These are phyloP conservation scores for Aspergillus persii DNA, from an alignment of 2,329 filamentous ascomycete genomes.

Conservation along the genomic window DNA sequence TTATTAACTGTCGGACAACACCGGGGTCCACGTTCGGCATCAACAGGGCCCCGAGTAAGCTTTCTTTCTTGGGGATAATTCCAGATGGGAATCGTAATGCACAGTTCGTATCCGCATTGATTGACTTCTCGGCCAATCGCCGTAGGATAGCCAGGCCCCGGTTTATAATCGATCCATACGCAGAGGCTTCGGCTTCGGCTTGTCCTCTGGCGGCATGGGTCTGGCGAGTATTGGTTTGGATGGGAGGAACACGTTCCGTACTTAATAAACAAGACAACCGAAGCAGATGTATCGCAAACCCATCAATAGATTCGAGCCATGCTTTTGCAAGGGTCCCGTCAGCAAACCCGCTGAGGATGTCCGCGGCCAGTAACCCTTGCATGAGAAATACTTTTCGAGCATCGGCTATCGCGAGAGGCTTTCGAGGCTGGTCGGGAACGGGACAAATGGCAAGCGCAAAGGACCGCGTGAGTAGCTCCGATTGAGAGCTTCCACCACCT, in stretches of 20 bases:
- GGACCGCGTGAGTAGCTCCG: conserved; percentile 79
- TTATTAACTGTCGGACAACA: conserved; percentile 66
- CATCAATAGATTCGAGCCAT: conserved; percentile 82
- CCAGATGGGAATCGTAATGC: conserved; percentile 55
- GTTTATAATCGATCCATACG: conserved; percentile 58
- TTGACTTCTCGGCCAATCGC: conserved; percentile 64
- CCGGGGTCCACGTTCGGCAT: conserved; percentile 63
- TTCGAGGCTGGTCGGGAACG: conserved; percentile 68
- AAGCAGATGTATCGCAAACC: conserved; percentile 77
- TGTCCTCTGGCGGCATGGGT: conserved; percentile 32
- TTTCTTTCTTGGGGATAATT: conserved; percentile 65
- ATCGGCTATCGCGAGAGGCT: conserved; percentile 68
- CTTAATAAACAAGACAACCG: conserved; percentile 72
- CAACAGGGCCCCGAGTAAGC: conserved; percentile 64
- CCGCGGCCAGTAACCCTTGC: conserved; percentile 86
- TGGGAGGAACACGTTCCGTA: conserved; percentile 53
- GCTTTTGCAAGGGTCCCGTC: conserved; percentile 70
- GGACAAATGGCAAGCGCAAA: conserved; percentile 86
- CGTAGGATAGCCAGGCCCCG: conserved; percentile 68
- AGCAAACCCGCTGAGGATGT: conserved; percentile 78
- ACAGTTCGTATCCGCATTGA: conserved; percentile 53
- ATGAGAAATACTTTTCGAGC: conserved; percentile 84
- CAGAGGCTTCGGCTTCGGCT: conserved; percentile 42
- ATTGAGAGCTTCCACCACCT: conserved; percentile 60
- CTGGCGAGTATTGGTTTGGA: conserved; percentile 33